Base-by-base conservation (phyloP, 768 basidiomycete species). In the Tricholoma hemisulphureum region DNA sequence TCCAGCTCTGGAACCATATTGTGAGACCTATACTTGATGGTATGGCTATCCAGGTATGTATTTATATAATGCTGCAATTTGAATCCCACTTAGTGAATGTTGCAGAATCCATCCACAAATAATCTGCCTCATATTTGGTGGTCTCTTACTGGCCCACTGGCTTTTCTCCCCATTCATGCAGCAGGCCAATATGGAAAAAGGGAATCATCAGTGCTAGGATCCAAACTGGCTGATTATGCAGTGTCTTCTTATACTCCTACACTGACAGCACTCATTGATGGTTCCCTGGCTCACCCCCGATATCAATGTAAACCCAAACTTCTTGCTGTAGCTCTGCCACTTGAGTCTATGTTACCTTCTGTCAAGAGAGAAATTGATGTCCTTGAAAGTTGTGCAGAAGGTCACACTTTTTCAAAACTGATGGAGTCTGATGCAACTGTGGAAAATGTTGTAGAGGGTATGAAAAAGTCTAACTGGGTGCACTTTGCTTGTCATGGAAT, bases 401-500 rank as follows among this genome's bases (percentile, higher is more conserved):
- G 9, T 7, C 7, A 20, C 34, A 14, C 11, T 20, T 20, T 43
- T 1, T 34, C 21, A 21, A 28, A 39, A 16, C 32, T 23, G 16
- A 26, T 61, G 23, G 46, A 35, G 20, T 45, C 29, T 21, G 41
- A 61, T n/a, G 52, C 26, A 13, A 58, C 58, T 28, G 26, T 50
- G 37, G 29, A 46, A 31, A 66, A 58, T 29, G 61, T 62, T n/a
- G 37, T 65, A 13, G 56, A 31, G 37, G 56, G 6, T 54, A 62
- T 56, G 43, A 43, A 57, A 53, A 57, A 28, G 28, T 23, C 23
- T 13, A 35, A 23, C 13, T 67, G 63, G 65, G 63, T 68, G 20
- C 78, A 80, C 56, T 55, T 78, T 13, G 72, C 76, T 2, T 77
- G 75, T 51, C 72, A 75, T 9, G 73, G 67, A 5, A 51, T 60